Evolutionary conservation across 805 yeast genomes (phyloP).

Genomic region (Millerago galiae): DNA sequence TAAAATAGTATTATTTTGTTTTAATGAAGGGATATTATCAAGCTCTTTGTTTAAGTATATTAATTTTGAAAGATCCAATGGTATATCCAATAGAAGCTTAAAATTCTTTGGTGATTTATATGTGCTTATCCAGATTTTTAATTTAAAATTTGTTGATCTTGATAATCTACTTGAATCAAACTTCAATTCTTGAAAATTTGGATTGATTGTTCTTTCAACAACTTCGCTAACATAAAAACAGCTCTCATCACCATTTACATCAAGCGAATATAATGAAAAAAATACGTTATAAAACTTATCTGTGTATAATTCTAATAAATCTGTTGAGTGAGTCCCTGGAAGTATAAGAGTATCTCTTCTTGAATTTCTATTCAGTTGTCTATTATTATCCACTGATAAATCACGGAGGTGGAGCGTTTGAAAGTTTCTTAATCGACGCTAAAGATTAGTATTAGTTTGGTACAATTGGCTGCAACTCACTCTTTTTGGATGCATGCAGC

Average conservation of each 20-base stretch:
- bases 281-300: conserved; percentile 28
- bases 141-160: conserved; percentile 7
- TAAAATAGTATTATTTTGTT: conserved; percentile 19
- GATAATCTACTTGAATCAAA: conserved; percentile 8
- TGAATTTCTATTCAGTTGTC: not conserved
- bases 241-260: conserved; percentile 17
- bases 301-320: conserved; percentile 16
- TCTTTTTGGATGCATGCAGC: conserved; percentile 15
- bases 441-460: not conserved
- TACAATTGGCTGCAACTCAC: conserved; percentile 3
- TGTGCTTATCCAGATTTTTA: conserved; percentile 19
- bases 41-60: conserved; percentile 27
- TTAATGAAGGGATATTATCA: conserved; percentile 12
- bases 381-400: conserved; percentile 5
- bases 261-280: conserved; percentile 28
- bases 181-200: conserved; percentile 25
- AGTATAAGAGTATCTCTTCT: not conserved
- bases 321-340: not conserved
- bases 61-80: conserved; percentile 26
- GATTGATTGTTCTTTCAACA: conserved; percentile 22
- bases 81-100: conserved; percentile 20
- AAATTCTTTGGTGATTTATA: conserved; percentile 13
- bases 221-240: conserved; percentile 32
- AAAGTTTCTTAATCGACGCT: conserved; percentile 21
- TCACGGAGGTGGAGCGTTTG: conserved; percentile 16